Percentiles rank a stretch among this genome's conserved stretches.
These are phyloP conservation scores for Inga laurina DNA, from an alignment of 306 rosid species.

Conservation along the genomic window DNA sequence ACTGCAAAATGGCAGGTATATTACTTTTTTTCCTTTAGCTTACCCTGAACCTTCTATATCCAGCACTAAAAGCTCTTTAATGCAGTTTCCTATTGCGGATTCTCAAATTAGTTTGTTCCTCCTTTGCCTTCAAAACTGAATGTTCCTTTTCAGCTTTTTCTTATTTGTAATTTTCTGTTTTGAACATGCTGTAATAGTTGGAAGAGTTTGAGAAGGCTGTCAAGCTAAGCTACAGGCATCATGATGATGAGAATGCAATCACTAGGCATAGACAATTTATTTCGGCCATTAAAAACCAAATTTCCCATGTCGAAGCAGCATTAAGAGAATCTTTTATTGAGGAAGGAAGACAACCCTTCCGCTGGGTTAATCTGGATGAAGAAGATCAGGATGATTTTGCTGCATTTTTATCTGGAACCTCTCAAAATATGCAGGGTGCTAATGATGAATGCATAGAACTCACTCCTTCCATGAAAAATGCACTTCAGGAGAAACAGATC, in stretches of 20 bases:
- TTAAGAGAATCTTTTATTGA: slow-evolving; percentile 59
- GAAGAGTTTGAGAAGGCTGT: slow-evolving; percentile 96
- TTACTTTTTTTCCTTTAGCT: neutral
- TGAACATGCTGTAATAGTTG: slow-evolving; percentile 55
- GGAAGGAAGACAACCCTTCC: slow-evolving; percentile 76
- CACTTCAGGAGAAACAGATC: slow-evolving; percentile 36
- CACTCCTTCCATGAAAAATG: slow-evolving; percentile 38
- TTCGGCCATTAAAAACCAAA: slow-evolving; percentile 80
- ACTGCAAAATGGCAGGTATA: slow-evolving; percentile 23
- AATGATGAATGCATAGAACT: slow-evolving; percentile 47
- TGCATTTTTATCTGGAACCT: slow-evolving; percentile 84
- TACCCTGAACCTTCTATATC: neutral
- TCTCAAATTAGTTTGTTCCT: neutral
- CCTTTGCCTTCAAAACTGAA: slow-evolving; percentile 15
- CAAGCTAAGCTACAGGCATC: slow-evolving; percentile 69
- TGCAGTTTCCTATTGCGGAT: neutral
- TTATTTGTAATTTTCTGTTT: slow-evolving; percentile 25
- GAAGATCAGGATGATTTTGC: slow-evolving; percentile 89
- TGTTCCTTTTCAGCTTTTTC: neutral
- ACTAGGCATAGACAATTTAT: slow-evolving; percentile 85
- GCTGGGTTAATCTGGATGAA: slow-evolving; percentile 86
- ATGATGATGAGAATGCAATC: slow-evolving; percentile 54
- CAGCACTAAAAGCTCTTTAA: neutral
- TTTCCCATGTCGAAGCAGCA: slow-evolving; percentile 69
- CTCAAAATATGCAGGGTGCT: slow-evolving; percentile 38